A percentile compares a stretch with the other conserved stretches of the same genome.
Evolutionary conservation across 139 green algal genomes (phyloP).

Genomic region (Volvox reticuliferus): DNA sequence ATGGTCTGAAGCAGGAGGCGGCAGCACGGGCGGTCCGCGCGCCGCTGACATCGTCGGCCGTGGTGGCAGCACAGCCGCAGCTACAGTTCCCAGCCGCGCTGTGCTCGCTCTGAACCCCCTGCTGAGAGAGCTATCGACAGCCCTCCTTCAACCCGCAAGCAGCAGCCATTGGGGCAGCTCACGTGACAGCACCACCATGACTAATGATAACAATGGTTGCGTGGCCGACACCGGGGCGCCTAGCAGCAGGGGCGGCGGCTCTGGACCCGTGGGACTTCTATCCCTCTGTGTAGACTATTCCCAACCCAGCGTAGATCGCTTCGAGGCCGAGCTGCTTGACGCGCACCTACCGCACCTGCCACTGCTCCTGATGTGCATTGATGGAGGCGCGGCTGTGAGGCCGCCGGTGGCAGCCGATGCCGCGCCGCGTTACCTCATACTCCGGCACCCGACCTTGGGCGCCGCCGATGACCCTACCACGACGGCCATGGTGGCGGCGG

Average conservation of each 20-base stretch:
- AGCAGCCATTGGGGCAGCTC: too few relatives aligned
- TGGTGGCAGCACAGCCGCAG: neutral
- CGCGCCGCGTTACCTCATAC: neutral
- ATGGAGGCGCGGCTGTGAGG: neutral
- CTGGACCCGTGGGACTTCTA: neutral
- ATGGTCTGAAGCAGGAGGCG: too few relatives aligned
- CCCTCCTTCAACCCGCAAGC: neutral
- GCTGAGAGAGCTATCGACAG: neutral
- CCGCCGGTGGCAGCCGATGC: neutral
- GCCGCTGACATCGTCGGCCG: neutral
- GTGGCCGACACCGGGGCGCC: too few relatives aligned
- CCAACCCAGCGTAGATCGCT: neutral
- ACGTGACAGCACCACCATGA: too few relatives aligned
- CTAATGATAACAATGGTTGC: too few relatives aligned
- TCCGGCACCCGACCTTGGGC: neutral
- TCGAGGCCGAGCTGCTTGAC: conserved; percentile 32
- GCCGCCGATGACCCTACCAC: neutral
- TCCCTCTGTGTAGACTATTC: neutral
- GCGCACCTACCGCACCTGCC: neutral
- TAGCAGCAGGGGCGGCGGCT: neutral
- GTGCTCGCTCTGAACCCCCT: neutral
- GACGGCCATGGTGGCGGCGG: neutral
- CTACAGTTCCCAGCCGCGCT: neutral
- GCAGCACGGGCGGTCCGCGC: neutral
- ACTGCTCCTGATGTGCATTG: neutral